Percentiles rank a stretch among this genome's conserved stretches.
Evolutionary conservation across 23 red algal species (phyloP).

Genomic region (Gracilaria gracilis): DNA sequence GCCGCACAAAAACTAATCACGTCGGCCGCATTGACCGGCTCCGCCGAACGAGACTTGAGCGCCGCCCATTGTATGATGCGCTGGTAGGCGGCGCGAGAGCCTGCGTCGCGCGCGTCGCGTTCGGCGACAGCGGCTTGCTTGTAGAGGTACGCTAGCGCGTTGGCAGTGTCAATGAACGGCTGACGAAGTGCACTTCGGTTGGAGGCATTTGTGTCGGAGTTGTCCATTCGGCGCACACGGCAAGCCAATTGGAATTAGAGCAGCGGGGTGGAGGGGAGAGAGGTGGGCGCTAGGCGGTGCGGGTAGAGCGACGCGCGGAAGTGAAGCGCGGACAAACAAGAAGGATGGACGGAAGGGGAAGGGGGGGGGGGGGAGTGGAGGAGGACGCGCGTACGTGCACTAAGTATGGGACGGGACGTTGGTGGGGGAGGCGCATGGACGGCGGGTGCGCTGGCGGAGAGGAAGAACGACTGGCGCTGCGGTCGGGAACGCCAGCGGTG

Average conservation of each 20-base stretch:
- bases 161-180: constrained; percentile 69
- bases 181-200: constrained; percentile 48
- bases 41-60: constrained; percentile 36
- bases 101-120: constrained; percentile 60
- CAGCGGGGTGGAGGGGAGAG: background rate
- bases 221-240: constrained; percentile 9
- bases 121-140: constrained; percentile 49
- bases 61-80: constrained; percentile 68
- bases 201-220: constrained; percentile 5
- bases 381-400: background rate
- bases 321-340: background rate
- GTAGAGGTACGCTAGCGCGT: constrained; percentile 64
- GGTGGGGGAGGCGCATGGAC: background rate
- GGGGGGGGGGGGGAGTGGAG: no score
- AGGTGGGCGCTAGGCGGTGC: background rate
- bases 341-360: background rate
- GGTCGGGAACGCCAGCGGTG: background rate
- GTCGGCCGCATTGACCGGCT: constrained; percentile 29
- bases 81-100: constrained; percentile 59
- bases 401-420: background rate
- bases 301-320: background rate
- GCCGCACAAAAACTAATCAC: constrained; percentile 53
- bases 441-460: background rate
- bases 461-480: background rate
- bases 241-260: background rate